Base-by-base conservation (phyloP, 2,329 filamentous ascomycete species). In the Ophiosphaerella herpotricha region DNA sequence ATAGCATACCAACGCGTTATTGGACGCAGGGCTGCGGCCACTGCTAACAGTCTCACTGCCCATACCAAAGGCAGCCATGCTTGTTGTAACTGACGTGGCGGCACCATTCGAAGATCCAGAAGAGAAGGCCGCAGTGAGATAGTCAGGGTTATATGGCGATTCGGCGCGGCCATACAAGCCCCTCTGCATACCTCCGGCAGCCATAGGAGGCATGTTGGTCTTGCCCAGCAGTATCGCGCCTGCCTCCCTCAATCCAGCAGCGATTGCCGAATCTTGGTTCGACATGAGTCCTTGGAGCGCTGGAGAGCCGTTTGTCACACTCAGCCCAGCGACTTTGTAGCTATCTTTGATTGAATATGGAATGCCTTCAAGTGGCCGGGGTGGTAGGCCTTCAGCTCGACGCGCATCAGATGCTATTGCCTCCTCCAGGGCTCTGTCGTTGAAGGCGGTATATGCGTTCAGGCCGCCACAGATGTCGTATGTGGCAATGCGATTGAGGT, bases 191-290 rank as follows among this genome's bases (percentile, higher is more conserved):
- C 83, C 82, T 0, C 81, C 82, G 18, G 78, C 77, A 9, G 82
- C 82, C 80, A 85, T 83, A 0, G 82, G 78, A 0, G 80, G 82
- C 78, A 85, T 83, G 48, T 85, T 86, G 0, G 83, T 84, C 38
- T 78, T 76, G 0, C 83, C 83, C 0, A 84, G 69, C 16, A 82
- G 64, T 1, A 84, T 70, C 0, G 76, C 80, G 1, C 82, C 81
- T 1, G 80, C 78, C 24, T 75, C 69, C 4, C 77, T 73, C 5
- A 85, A 68, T 8, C 70, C 67, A 9, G 74, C 57, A 0, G 82
- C 80, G 5, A 78, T 77, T 3, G 78, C 78, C 1, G 82, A 80
- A 61, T 85, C 82, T 38, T 80, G 75, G 7, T 74, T 78, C 0
- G 83, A 76, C 2, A 79, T 57, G 0, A 85, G 61, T 7, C 78